Conservation (phyloP, 257 asterid species). For the Nicotiana benthamiana region DNA sequence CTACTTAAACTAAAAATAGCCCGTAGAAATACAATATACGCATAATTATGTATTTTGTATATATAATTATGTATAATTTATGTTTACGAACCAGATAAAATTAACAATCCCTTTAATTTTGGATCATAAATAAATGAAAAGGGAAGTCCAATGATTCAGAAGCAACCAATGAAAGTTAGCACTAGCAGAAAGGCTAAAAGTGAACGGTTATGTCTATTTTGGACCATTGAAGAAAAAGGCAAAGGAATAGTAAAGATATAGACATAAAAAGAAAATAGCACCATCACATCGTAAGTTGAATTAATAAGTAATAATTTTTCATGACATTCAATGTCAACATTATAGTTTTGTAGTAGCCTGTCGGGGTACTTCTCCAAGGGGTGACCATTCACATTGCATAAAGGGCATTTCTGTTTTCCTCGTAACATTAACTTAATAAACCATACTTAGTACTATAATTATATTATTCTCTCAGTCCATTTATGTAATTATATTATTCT, state of each 20-base stretch:
- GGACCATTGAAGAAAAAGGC: conserved; percentile 42
- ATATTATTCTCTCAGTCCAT: background rate
- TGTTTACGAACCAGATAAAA: too few species aligned
- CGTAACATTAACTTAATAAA: background rate
- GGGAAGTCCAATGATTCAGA: conserved; percentile 10
- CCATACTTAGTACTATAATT: background rate
- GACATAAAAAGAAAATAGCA: conserved; percentile 2
- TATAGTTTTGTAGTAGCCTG: background rate
- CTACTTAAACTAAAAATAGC: background rate
- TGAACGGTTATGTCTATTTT: conserved; percentile 19
- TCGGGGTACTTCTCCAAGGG: background rate
- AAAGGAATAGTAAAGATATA: background rate
- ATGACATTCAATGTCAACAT: conserved; percentile 43
- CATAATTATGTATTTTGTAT: background rate
- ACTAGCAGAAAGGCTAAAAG: conserved; percentile 32
- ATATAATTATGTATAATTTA: background rate
- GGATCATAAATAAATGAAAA: background rate
- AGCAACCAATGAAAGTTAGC: conserved; percentile 31
- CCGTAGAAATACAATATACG: background rate
- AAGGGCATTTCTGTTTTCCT: conserved; percentile 26
- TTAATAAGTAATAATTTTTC: conserved; percentile 11
- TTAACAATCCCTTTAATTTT: too few species aligned
- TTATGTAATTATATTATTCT: too few species aligned
- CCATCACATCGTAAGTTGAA: background rate
- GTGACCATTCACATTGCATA: conserved; percentile 47